phyloP scores from a whole-genome alignment of 495 filamentous ascomycete genomes.

The Penicillium manginii region DNA sequence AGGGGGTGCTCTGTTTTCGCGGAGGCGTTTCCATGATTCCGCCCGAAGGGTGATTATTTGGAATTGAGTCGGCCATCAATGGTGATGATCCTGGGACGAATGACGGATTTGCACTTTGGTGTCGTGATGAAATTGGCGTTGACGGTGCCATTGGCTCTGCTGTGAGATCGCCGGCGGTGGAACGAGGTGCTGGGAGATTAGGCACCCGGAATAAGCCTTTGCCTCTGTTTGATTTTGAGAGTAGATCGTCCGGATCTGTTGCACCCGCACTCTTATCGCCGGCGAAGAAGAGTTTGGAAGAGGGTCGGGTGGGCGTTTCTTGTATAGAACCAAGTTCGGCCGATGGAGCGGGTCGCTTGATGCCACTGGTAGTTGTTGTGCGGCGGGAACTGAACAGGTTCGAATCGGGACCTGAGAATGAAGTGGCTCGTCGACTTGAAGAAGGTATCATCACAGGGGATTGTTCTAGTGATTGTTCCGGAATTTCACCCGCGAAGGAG shows the following conservation, averaged over 20 bases:
- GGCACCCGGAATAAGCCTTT: slow-evolving; percentile 42
- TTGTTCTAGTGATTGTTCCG: slow-evolving; percentile 25
- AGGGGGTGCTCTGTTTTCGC: slow-evolving; percentile 27
- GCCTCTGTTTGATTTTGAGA: slow-evolving; percentile 20
- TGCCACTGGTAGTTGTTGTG: neutral
- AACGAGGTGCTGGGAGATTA: slow-evolving; percentile 41
- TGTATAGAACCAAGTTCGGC: slow-evolving; percentile 36
- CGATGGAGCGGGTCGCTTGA: slow-evolving; percentile 15
- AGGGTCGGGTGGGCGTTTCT: slow-evolving; percentile 58
- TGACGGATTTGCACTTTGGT: slow-evolving; percentile 12
- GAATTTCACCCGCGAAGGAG: slow-evolving; percentile 32
- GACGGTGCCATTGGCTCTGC: slow-evolving; percentile 30
- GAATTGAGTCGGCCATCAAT: slow-evolving; percentile 17
- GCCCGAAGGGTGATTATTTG: slow-evolving; percentile 7
- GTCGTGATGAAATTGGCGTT: slow-evolving; percentile 39
- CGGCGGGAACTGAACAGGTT: slow-evolving; percentile 24
- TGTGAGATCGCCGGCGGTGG: slow-evolving; percentile 13
- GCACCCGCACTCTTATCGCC: slow-evolving; percentile 14
- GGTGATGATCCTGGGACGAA: slow-evolving; percentile 14
- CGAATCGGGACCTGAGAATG: slow-evolving; percentile 34
- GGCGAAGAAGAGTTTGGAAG: slow-evolving; percentile 39
- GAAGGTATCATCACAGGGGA: slow-evolving; percentile 34
- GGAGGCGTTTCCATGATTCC: slow-evolving; percentile 49
- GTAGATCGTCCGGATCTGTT: slow-evolving; percentile 11
- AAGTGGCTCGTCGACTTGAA: slow-evolving; percentile 27